Evolutionary conservation across 805 yeast species (phyloP).

Genomic region (Wickerhamiella occidentalis): DNA sequence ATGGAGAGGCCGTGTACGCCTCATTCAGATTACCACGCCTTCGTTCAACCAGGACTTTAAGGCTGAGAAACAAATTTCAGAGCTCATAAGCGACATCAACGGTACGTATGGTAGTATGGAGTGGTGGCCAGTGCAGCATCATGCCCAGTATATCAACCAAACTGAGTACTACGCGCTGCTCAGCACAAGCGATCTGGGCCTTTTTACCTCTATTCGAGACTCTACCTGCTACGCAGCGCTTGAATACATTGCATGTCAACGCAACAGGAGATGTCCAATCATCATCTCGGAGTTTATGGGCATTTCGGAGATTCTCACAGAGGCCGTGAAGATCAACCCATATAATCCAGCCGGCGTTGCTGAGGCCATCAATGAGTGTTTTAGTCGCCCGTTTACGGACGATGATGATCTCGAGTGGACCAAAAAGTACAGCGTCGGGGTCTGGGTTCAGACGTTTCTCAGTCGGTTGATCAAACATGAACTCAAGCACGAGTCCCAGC

Average conservation of each 20-base stretch:
- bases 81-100: conserved; percentile 70
- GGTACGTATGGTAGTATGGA: conserved; percentile 73
- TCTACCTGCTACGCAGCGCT: conserved; percentile 94
- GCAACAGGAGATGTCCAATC: conserved; percentile 54
- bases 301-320: conserved; percentile 41
- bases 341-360: conserved; percentile 96
- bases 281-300: conserved; percentile 91
- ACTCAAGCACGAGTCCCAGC: conserved; percentile 33
- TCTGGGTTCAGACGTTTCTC: conserved; percentile 63
- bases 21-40: conserved; percentile 86
- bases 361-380: conserved; percentile 58
- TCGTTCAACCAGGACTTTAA: conserved; percentile 46
- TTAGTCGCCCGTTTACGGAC: conserved; percentile 35
- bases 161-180: conserved; percentile 83
- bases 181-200: conserved; percentile 78
- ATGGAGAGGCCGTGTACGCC: conserved; percentile 74
- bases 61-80: conserved; percentile 71
- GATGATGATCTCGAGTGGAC: conserved; percentile 41
- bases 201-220: conserved; percentile 84
- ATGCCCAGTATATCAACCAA: conserved; percentile 75
- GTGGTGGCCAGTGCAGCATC: conserved; percentile 81
- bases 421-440: conserved; percentile 57
- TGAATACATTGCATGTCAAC: conserved; percentile 78
- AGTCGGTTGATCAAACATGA: conserved; percentile 31
- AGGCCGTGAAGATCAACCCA: conserved; percentile 72